phyloP scores from a whole-genome alignment of 1,139 yeast genomes.

The Debaryomycetaceae sp. region DNA sequence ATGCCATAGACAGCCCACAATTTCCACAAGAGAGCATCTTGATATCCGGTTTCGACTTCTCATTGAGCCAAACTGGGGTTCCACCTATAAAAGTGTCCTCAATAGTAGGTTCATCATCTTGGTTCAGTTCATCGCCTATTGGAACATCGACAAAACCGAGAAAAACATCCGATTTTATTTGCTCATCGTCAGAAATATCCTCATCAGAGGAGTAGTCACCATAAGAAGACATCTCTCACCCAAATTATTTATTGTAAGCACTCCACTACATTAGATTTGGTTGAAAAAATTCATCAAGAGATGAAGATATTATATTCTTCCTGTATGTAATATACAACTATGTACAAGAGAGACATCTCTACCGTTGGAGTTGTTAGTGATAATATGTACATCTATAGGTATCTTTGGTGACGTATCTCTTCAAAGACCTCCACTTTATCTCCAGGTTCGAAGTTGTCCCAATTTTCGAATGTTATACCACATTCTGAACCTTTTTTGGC shows the following conservation, averaged over 20 bases:
- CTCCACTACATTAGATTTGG: not conserved
- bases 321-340: not conserved
- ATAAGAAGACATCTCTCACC: constrained; percentile 23
- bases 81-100: constrained; percentile 86
- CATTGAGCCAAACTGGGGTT: constrained; percentile 57
- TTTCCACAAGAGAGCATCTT: constrained; percentile 57
- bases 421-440: constrained; percentile 76
- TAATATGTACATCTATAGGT: constrained; percentile 38
- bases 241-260: not conserved
- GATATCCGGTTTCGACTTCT: constrained; percentile 52
- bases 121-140: constrained; percentile 32
- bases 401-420: constrained; percentile 64
- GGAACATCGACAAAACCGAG: constrained; percentile 67
- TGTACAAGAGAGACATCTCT: not conserved
- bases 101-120: constrained; percentile 47
- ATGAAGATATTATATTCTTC: not conserved
- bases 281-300: constrained; percentile 1
- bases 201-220: constrained; percentile 46
- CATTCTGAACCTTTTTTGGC: constrained; percentile 87
- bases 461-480: constrained; percentile 72
- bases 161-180: constrained; percentile 29
- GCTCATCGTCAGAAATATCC: constrained; percentile 25
- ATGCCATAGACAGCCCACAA: constrained; percentile 61
- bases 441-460: constrained; percentile 72
- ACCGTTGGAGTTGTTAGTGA: not conserved